Percentiles rank a stretch among this genome's conserved stretches.
These are phyloP conservation scores for Wickerhamomyces bovis DNA, from an alignment of 805 yeast species.

Conservation along the genomic window DNA sequence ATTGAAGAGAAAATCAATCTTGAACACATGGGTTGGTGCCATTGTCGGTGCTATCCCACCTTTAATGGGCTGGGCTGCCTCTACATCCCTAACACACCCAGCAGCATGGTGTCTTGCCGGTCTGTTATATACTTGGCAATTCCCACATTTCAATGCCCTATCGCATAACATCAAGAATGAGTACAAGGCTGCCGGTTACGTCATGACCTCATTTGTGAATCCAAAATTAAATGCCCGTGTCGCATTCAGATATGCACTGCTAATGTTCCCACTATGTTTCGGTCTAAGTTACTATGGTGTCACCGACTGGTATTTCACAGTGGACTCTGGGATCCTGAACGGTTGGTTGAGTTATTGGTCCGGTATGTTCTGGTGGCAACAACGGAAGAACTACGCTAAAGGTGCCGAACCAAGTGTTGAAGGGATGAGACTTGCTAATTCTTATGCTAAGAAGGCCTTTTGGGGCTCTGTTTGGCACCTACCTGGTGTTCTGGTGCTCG, in stretches of 20 bases:
- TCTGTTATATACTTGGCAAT: slow-evolving; percentile 93
- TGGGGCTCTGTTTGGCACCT: slow-evolving; percentile 95
- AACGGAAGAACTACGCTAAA: slow-evolving; percentile 47
- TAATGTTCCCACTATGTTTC: slow-evolving; percentile 90
- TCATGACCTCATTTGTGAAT: slow-evolving; percentile 93
- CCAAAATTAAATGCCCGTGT: slow-evolving; percentile 92
- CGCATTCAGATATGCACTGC: slow-evolving; percentile 80
- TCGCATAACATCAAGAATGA: slow-evolving; percentile 85
- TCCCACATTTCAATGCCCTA: slow-evolving; percentile 93
- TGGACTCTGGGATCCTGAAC: slow-evolving; percentile 80
- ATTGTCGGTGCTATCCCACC: slow-evolving; percentile 99
- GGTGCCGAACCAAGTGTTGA: slow-evolving; percentile 41
- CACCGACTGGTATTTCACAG: slow-evolving; percentile 72
- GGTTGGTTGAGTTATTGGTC: slow-evolving; percentile 83
- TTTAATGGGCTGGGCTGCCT: slow-evolving; percentile 98
- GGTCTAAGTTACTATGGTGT: slow-evolving; percentile 74
- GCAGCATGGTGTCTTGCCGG: slow-evolving; percentile 95
- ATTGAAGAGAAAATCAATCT: slow-evolving; percentile 73
- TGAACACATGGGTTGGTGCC: slow-evolving; percentile 98
- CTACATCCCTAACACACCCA: slow-evolving; percentile 73
- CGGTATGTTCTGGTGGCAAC: slow-evolving; percentile 81
- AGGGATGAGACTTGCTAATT: slow-evolving; percentile 53
- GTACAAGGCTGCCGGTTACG: slow-evolving; percentile 89
- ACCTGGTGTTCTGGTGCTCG: slow-evolving; percentile 82
- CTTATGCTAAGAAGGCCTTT: slow-evolving; percentile 77